phyloP scores from a whole-genome alignment of 2,329 filamentous ascomycete genomes.

The Colletotrichum gloeosporioides region DNA sequence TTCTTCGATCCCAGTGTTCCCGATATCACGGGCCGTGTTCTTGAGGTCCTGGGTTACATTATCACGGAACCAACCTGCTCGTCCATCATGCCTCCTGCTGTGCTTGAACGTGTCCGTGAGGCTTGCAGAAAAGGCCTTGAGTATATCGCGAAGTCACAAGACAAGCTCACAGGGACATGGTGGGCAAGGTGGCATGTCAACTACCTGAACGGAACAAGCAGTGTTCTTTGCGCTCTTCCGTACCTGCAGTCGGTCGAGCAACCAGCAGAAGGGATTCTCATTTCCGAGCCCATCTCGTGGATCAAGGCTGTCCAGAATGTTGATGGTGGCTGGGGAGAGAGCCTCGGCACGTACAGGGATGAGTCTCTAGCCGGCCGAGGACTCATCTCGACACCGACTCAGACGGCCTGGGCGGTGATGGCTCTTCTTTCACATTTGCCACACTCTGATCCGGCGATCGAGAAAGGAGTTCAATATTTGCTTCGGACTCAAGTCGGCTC shows the following conservation, averaged over 20 bases:
- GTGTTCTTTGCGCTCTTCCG: not conserved
- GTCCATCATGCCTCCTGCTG: not conserved
- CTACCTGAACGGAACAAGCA: conserved; percentile 6
- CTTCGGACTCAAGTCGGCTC: not conserved
- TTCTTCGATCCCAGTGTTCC: conserved; percentile 5
- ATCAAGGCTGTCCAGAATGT: not conserved
- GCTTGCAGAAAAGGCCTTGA: not conserved
- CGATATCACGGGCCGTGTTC: not conserved
- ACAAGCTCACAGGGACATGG: not conserved
- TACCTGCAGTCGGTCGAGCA: not conserved
- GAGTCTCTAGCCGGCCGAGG: not conserved
- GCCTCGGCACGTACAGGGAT: not conserved
- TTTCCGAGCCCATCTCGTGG: not conserved
- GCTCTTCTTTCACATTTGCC: not conserved
- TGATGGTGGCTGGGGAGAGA: conserved; percentile 6
- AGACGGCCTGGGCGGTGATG: not conserved
- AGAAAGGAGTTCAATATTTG: not conserved
- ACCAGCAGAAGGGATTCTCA: not conserved
- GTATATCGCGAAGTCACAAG: not conserved
- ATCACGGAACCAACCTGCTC: not conserved
- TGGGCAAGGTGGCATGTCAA: conserved; percentile 10
- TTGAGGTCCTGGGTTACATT: not conserved
- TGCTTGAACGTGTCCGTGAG: not conserved
- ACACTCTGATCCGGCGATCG: not conserved
- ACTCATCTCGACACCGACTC: not conserved